Evolutionary conservation across 139 green algal species (phyloP).

Genomic region (Closterium sp.): DNA sequence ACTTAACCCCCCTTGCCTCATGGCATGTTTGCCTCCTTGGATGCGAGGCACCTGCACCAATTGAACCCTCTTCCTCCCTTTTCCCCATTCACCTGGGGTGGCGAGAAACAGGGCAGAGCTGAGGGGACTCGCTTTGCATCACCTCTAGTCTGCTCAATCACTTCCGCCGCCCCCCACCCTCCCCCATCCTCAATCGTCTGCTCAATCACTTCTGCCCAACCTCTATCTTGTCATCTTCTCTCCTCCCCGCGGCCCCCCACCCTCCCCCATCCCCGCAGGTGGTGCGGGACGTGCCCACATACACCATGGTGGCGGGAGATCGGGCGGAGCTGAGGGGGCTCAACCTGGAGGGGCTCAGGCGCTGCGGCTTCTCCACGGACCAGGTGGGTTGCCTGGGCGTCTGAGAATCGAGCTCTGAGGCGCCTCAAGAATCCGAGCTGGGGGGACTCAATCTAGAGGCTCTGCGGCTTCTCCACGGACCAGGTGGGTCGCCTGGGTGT

Average conservation of each 20-base stretch:
- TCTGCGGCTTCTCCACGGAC: conserved; percentile 36
- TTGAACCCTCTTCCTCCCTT: no score
- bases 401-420: no score
- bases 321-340: conserved; percentile 51
- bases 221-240: background rate
- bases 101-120: no score
- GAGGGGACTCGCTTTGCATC: no score
- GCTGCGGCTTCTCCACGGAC: conserved; percentile 43
- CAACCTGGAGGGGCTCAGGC: conserved; percentile 51
- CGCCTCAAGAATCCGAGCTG: background rate
- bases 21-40: no score
- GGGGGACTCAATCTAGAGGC: background rate
- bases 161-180: no score
- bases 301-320: conserved; percentile 54
- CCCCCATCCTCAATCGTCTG: background rate
- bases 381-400: conserved; percentile 16
- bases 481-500: conserved; percentile 16
- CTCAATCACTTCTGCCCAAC: background rate
- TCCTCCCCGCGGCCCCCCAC: no score
- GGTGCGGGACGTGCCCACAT: conserved; percentile 49
- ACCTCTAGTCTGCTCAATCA: no score
- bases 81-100: no score
- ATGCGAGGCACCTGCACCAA: no score
- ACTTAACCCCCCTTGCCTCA: no score
- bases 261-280: conserved; percentile 16